Conservation (phyloP, 345 rosid genomes). For the Abelmoschus esculentus region DNA sequence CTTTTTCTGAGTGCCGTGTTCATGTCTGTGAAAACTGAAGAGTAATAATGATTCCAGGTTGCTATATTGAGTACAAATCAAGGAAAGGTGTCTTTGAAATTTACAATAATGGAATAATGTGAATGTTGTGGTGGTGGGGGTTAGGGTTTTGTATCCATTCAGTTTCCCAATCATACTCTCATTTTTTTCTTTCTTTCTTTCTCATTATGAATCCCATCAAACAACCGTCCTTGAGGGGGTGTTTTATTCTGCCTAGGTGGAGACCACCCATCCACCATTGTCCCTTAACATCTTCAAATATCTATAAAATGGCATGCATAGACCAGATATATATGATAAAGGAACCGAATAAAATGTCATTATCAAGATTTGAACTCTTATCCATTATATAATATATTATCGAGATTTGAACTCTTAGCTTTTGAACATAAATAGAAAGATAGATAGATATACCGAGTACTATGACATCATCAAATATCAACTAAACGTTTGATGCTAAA, state of each 20-base stretch:
- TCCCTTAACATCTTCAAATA: background rate
- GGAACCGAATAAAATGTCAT: too few relatives aligned
- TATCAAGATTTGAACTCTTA: too few relatives aligned
- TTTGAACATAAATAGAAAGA: too few relatives aligned
- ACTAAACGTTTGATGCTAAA: background rate
- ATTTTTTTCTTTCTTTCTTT: background rate
- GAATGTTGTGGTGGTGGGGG: background rate
- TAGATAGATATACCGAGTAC: too few relatives aligned
- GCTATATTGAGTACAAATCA: background rate
- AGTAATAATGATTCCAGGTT: background rate
- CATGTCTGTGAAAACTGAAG: too few relatives aligned
- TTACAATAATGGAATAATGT: background rate
- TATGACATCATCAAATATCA: background rate
- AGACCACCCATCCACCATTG: background rate
- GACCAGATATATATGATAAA: too few relatives aligned
- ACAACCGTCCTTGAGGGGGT: background rate
- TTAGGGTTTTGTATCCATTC: background rate
- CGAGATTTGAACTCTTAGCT: too few relatives aligned
- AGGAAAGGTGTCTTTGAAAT: background rate
- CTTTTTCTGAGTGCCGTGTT: too few relatives aligned
- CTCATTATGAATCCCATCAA: background rate
- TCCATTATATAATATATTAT: too few relatives aligned
- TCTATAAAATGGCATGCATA: too few relatives aligned
- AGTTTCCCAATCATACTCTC: background rate
- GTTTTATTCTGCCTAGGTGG: background rate